Base-by-base conservation (phyloP, 352 stramenopile genomes). In the Pythium myriotylum region DNA sequence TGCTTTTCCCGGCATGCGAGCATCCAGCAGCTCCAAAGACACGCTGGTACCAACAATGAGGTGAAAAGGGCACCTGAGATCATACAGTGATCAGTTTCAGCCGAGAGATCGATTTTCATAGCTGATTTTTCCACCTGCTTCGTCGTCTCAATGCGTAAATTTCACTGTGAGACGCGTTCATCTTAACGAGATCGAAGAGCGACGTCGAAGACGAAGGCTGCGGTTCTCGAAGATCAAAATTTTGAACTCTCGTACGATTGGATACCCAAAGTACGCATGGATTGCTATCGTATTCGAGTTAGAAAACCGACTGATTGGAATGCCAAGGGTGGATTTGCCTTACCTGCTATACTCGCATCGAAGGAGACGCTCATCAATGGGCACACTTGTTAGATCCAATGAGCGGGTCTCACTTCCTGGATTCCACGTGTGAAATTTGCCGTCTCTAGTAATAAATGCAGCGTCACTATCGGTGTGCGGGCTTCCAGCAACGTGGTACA, bases 321-420 rank as follows among this genome's bases (percentile, higher is more conserved):
- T 23, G 6, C 17, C 2, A 27, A 22, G 19, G 14, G 22, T n/a
- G 39, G 39, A 20, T 17, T 24, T 22, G 19, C 12, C 24, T 32
- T 67, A 93, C 84, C 81, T 91, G 10, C 80, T 78, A 52, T 92
- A 94, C 59, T 91, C 84, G 48, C 82, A 90, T 16, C 72, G 84
- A 17, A 76, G 13, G n/a, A 88, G 65, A 0, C 68, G 78, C 47
- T 88, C 70, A 2, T 71, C 59, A 2, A 56, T 54, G 29, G 47
- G 68, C 1, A 46, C 35, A 3, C 51, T 57, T 8, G 74, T 48
- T 41, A 69, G 67, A 3, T 53, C 57, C 14, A 82, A 49, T 17
- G 43, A 67, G 55, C 81, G 78, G 6, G 86, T 27, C 1, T 78
- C 75, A 52, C 65, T 62, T 47, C 74, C 63, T 1, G 82, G 63